Conservation (phyloP, 1,284 basidiomycete genomes). For the Boletus albobrunnescens region DNA sequence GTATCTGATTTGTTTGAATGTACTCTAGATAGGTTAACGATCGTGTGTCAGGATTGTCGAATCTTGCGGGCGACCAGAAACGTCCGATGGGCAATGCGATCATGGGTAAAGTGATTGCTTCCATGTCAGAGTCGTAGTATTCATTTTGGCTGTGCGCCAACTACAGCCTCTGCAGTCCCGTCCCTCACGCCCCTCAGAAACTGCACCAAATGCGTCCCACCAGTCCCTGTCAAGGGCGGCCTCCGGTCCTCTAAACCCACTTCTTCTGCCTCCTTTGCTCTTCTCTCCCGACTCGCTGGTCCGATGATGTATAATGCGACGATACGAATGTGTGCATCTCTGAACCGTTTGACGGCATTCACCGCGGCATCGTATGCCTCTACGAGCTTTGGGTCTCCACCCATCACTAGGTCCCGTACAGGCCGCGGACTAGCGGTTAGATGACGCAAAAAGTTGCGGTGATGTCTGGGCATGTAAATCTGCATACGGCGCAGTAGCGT, state of each 20-base stretch:
- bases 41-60: background rate
- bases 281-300: constrained; percentile 47
- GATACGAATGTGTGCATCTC: constrained; percentile 86
- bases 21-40: background rate
- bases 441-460: constrained; percentile 85
- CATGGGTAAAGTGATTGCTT: background rate
- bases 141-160: constrained; percentile 1
- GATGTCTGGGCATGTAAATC: constrained; percentile 87
- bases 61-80: background rate
- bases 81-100: background rate
- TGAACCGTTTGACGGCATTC: constrained; percentile 70
- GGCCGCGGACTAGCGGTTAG: constrained; percentile 62
- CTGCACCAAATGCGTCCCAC: constrained; percentile 68
- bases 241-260: constrained; percentile 26
- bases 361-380: constrained; percentile 76
- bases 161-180: constrained; percentile 23
- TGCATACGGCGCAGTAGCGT: constrained; percentile 80
- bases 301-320: constrained; percentile 82
- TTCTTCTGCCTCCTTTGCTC: constrained; percentile 17
- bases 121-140: background rate
- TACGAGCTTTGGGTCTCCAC: constrained; percentile 36
- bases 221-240: constrained; percentile 66
- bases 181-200: constrained; percentile 26
- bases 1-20: background rate
- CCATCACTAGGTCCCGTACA: constrained; percentile 39